These are phyloP conservation scores for Saccharomycopsis sp. DNA, from an alignment of 805 yeast genomes.

Conservation along the genomic window DNA sequence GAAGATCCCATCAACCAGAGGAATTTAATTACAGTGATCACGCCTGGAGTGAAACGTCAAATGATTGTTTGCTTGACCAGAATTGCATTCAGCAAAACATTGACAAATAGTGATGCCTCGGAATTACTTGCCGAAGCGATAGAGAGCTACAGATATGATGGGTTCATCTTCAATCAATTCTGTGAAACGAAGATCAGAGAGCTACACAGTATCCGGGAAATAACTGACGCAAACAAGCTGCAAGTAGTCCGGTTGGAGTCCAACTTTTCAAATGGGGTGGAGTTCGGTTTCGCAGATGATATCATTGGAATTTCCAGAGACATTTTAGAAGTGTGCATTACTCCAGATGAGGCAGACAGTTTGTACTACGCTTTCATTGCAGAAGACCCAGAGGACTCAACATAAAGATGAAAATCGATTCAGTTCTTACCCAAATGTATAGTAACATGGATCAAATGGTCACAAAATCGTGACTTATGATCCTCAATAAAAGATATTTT, in stretches of 20 bases:
- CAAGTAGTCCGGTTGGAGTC: slow-evolving; percentile 30
- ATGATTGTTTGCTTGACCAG: slow-evolving; percentile 43
- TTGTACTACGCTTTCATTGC: slow-evolving; percentile 36
- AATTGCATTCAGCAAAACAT: slow-evolving; percentile 41
- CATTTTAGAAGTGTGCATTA: slow-evolving; percentile 55
- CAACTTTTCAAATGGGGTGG: slow-evolving; percentile 48
- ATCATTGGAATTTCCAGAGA: slow-evolving; percentile 64
- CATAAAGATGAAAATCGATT: too few species aligned
- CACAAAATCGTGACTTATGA: too few species aligned
- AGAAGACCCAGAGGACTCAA: slow-evolving; percentile 8
- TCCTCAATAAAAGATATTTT: too few species aligned
- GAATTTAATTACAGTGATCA: slow-evolving; percentile 20
- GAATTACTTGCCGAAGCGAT: slow-evolving; percentile 29
- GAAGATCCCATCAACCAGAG: not conserved
- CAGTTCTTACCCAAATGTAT: too few species aligned
- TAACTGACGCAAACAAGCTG: slow-evolving; percentile 27
- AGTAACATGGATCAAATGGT: too few species aligned
- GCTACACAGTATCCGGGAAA: slow-evolving; percentile 29
- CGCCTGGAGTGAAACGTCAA: slow-evolving; percentile 33
- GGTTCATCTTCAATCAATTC: slow-evolving; percentile 28
- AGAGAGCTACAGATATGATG: slow-evolving; percentile 22
- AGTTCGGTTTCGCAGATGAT: slow-evolving; percentile 51
- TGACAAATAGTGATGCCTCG: slow-evolving; percentile 34
- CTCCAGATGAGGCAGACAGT: slow-evolving; percentile 74
- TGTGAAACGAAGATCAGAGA: slow-evolving; percentile 39